Percentiles rank a stretch among this genome's conserved stretches.
These are phyloP conservation scores for Apiospora aurea DNA, from an alignment of 2,329 filamentous ascomycete genomes.

Conservation along the genomic window DNA sequence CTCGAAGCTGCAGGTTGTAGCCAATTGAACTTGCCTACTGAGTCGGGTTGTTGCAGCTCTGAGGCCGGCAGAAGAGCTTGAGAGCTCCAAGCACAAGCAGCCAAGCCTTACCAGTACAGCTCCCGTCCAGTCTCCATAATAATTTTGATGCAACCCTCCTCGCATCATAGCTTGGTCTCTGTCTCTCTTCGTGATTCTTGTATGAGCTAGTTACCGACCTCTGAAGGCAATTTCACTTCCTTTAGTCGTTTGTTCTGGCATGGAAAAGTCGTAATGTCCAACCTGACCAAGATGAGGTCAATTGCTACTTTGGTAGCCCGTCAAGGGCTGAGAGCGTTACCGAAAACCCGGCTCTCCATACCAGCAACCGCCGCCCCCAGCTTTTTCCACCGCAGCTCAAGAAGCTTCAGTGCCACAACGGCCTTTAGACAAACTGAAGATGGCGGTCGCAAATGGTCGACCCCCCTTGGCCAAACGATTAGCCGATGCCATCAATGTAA, in stretches of 20 bases:
- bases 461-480: conserved; percentile 89
- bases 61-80: conserved; percentile 8
- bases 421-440: conserved; percentile 41
- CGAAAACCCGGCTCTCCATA: conserved; percentile 30
- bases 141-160: background rate
- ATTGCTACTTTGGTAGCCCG: conserved; percentile 33
- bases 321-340: conserved; percentile 34
- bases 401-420: conserved; percentile 39
- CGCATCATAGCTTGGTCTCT: background rate
- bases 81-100: conserved; percentile 4
- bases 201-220: background rate
- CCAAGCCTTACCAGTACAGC: background rate
- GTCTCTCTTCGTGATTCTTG: background rate
- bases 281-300: conserved; percentile 36
- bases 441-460: conserved; percentile 79
- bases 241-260: background rate
- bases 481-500: conserved; percentile 84
- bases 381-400: conserved; percentile 29
- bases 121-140: background rate
- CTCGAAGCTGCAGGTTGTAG: background rate
- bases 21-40: background rate
- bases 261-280: background rate
- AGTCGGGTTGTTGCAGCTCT: background rate
- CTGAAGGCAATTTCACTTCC: background rate
- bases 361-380: background rate